These are phyloP conservation scores for Diplocarpon rosae DNA, from an alignment of 2,329 filamentous ascomycete genomes.

Conservation along the genomic window DNA sequence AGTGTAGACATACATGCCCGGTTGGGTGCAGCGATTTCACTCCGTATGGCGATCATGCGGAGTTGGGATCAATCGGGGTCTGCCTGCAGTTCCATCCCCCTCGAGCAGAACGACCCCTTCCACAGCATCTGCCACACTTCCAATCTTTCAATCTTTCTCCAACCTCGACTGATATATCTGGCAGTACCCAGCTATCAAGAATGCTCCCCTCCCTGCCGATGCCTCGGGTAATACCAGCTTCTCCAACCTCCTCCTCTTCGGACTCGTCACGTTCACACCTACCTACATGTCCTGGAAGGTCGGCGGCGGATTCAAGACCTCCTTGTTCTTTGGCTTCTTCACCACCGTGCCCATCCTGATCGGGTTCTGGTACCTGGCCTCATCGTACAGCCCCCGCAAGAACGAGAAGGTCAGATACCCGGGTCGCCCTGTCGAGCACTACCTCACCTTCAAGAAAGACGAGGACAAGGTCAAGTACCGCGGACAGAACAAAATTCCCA, in stretches of 20 bases:
- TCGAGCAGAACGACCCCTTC: too few species aligned
- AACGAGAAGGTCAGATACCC: conserved; percentile 87
- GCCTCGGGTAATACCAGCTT: conserved; percentile 75
- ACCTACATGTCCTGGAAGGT: conserved; percentile 74
- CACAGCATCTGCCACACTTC: conserved; percentile 4
- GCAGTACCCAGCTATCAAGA: conserved; percentile 82
- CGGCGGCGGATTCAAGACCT: conserved; percentile 76
- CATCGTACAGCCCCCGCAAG: conserved; percentile 72
- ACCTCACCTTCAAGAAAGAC: conserved; percentile 66
- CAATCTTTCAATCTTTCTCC: too few species aligned
- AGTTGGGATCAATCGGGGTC: neutral
- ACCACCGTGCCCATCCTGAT: conserved; percentile 69
- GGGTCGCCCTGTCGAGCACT: conserved; percentile 80
- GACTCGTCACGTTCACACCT: conserved; percentile 59
- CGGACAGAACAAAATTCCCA: conserved; percentile 70
- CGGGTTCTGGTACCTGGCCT: conserved; percentile 71
- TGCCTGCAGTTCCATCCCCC: neutral
- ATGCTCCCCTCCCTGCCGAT: conserved; percentile 87
- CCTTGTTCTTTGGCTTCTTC: conserved; percentile 74
- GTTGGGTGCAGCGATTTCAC: neutral
- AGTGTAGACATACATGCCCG: conserved; percentile 2
- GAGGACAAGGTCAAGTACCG: conserved; percentile 55
- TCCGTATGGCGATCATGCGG: neutral
- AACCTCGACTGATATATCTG: conserved; percentile 17
- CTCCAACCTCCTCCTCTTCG: conserved; percentile 69